Evolutionary conservation across 2,329 filamentous ascomycete genomes (phyloP), one percentile per base, ranked within the genome.

Genomic region (Aspergillus puulaauensis): DNA sequence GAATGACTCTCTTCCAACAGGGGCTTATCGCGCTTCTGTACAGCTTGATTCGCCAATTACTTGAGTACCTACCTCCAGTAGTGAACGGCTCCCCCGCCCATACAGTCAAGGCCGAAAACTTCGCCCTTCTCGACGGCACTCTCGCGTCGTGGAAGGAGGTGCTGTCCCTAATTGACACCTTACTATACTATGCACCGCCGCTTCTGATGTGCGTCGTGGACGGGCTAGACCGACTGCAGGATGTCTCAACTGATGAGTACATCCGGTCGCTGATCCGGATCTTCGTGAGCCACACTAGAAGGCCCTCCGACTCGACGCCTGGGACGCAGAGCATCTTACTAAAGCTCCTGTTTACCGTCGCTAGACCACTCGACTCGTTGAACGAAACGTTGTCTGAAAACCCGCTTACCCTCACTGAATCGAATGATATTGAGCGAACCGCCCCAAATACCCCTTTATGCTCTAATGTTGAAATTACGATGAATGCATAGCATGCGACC

Each of bases 41-140:
- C 57, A 76, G 73, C 57, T 51, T 76, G 17, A 73, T 75, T 27
- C 72, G 73, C 9, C 73, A 75, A 56, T 56, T 75, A 52, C 70
- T 75, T 23, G 71, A 76, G 54, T 67, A 65, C 33, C 60, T 72
- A 12, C 73, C 73, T 9, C 73, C 72, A 0, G 69, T 75, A 21
- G 60, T 74, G 27, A 71, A 74, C 54, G 71, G 69, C 31, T 69
- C 75, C 31, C 64, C 69, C 12, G 63, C 68, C 9, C 69, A 71
- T 43, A 69, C 73, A 49, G 58, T 75, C n/a, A 73, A 67, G 27
- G 63, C 66, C 1, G 73, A 76, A 49, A 70, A 73, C 3, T 73
- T 76, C 35, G 66, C 63, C 8, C 64, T 64, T 7, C 54, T 76
- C 17, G 67, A 75, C 39, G 73, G 72, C 44, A 73, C 70, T 3